A percentile compares a stretch with the other conserved stretches of the same genome.
Evolutionary conservation across 169 alveolate species (phyloP).

Genomic region (Neospora caninum): DNA sequence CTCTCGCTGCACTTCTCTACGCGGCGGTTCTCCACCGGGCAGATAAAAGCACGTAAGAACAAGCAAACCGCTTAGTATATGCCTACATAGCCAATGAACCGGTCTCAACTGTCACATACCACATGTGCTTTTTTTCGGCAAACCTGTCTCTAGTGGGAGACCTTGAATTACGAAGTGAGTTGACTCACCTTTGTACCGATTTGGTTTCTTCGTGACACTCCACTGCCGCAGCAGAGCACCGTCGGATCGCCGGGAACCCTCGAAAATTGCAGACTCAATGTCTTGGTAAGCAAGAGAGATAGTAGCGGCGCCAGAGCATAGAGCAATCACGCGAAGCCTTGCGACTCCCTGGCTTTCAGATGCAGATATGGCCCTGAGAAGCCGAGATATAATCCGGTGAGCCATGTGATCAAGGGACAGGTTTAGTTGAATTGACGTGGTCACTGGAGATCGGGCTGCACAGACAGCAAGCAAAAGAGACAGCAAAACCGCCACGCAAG

Average conservation of each 20-base stretch:
- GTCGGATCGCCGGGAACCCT: not conserved
- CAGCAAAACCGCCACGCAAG: no score
- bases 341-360: not conserved
- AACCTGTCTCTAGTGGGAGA: not conserved
- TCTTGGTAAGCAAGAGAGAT: constrained; percentile 1
- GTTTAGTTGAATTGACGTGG: constrained; percentile 6
- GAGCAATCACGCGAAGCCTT: not conserved
- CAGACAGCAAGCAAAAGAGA: not conserved
- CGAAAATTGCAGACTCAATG: not conserved
- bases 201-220: not conserved
- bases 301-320: constrained; percentile 6
- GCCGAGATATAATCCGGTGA: not conserved
- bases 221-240: not conserved
- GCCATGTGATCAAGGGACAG: not conserved
- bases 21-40: no score
- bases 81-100: no score
- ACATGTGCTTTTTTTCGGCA: no score
- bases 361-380: not conserved
- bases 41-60: no score
- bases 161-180: no score
- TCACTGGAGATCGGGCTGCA: constrained; percentile 16
- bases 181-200: not conserved
- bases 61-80: no score
- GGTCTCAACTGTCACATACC: no score
- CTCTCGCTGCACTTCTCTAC: no score